A percentile compares a stretch with the other conserved stretches of the same genome.
phyloP scores from a whole-genome alignment of 345 rosid genomes.

The Erodium maritimum region DNA sequence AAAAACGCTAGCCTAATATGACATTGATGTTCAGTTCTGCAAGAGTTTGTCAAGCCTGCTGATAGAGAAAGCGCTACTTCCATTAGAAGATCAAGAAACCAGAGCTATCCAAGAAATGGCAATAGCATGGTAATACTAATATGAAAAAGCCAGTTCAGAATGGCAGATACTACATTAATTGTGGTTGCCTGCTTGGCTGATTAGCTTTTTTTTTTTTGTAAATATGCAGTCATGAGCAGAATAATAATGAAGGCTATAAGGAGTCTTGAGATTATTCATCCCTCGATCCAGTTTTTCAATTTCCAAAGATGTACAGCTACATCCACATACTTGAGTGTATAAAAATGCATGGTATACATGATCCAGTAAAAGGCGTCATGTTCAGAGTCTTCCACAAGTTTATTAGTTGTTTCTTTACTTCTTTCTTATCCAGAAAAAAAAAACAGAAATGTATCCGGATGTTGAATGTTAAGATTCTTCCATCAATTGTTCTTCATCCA shows the following conservation, averaged over 20 bases:
- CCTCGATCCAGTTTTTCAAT: slow-evolving; percentile 8
- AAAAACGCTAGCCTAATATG: not conserved
- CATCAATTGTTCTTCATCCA: too few species aligned
- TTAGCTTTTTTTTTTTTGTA: not conserved
- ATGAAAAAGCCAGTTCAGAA: not conserved
- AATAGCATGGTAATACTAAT: slow-evolving; percentile 28
- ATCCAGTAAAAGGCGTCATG: not conserved
- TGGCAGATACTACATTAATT: not conserved
- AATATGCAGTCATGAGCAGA: slow-evolving; percentile 21
- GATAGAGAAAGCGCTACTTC: slow-evolving; percentile 25
- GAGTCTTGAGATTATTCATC: slow-evolving; percentile 15
- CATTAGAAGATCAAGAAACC: slow-evolving; percentile 14
- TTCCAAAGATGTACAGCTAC: not conserved
- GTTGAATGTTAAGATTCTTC: not conserved
- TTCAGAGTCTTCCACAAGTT: not conserved
- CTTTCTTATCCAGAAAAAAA: too few species aligned
- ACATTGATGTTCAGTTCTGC: slow-evolving; percentile 49
- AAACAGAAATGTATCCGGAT: too few species aligned
- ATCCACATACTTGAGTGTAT: not conserved
- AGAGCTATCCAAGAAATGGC: slow-evolving; percentile 10
- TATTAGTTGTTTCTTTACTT: not conserved
- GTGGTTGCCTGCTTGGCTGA: slow-evolving; percentile 11
- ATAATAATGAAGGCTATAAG: slow-evolving; percentile 4
- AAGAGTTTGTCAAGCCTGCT: slow-evolving; percentile 57
- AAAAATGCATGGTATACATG: not conserved